Conservation (phyloP, 2,329 filamentous ascomycete genomes). For the Sarocladium strictum region DNA sequence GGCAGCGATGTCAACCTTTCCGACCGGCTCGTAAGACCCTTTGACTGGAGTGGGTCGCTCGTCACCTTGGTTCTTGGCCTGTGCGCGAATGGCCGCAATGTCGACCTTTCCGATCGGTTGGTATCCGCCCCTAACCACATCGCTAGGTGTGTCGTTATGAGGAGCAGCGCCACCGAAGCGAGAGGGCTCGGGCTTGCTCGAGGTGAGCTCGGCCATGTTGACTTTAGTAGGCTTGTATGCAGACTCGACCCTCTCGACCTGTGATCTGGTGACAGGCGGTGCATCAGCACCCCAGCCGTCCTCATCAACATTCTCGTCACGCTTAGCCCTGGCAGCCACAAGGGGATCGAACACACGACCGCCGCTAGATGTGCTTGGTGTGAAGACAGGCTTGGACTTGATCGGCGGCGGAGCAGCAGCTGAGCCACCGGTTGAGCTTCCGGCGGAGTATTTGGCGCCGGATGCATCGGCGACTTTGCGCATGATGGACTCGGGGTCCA, state of each 20-base stretch:
- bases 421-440: constrained; percentile 48
- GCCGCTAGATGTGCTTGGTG: constrained; percentile 57
- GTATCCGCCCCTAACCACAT: constrained; percentile 80
- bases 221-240: constrained; percentile 96
- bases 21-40: constrained; percentile 88
- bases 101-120: constrained; percentile 97
- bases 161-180: constrained; percentile 44
- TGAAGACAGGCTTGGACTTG: constrained; percentile 87
- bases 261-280: constrained; percentile 77
- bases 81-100: constrained; percentile 81
- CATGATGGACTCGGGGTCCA: constrained; percentile 81
- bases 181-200: constrained; percentile 64
- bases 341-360: constrained; percentile 59
- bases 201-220: constrained; percentile 79
- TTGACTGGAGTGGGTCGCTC: constrained; percentile 82
- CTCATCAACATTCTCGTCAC: constrained; percentile 57
- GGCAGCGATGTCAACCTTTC: constrained; percentile 94
- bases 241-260: constrained; percentile 85
- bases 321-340: constrained; percentile 57
- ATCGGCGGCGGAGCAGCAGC: constrained; percentile 59
- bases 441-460: constrained; percentile 84
- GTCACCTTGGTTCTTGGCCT: constrained; percentile 63
- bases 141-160: constrained; percentile 39
- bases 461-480: constrained; percentile 94
- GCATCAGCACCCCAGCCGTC: constrained; percentile 96